phyloP scores from a whole-genome alignment of 108 stramenopile species.

The Schizochytrium sp. region DNA sequence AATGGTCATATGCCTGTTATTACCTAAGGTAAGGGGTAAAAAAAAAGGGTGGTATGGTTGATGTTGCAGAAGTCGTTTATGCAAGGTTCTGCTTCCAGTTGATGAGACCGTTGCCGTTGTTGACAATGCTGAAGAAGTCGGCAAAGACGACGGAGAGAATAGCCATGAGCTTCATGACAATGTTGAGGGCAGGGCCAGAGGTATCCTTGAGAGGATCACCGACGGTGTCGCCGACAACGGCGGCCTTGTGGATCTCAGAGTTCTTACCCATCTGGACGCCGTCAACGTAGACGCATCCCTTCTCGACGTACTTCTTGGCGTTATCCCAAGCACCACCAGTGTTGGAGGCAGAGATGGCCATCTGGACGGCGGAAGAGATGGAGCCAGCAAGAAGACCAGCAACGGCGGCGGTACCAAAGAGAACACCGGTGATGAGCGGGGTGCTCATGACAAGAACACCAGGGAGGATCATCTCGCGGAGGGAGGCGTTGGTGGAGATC shows the following conservation, averaged over 20 bases:
- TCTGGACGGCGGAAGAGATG: slow-evolving; percentile 88
- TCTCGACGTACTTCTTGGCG: slow-evolving; percentile 90
- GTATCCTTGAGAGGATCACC: slow-evolving; percentile 84
- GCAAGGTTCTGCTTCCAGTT: slow-evolving; percentile 79
- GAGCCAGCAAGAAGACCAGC: slow-evolving; percentile 83
- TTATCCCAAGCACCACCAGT: slow-evolving; percentile 98
- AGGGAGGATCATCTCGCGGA: slow-evolving; percentile 75
- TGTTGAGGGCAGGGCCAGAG: slow-evolving; percentile 80
- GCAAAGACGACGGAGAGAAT: slow-evolving; percentile 85
- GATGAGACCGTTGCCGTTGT: slow-evolving; percentile 64
- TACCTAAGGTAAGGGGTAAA: background rate
- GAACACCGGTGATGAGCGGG: slow-evolving; percentile 69
- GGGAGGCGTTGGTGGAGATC: slow-evolving; percentile 63
- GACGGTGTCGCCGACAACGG: slow-evolving; percentile 80
- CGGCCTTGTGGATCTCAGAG: slow-evolving; percentile 73
- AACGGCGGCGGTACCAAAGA: slow-evolving; percentile 64
- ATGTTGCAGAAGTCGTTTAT: slow-evolving; percentile 54
- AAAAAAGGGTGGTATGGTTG: background rate
- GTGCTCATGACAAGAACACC: slow-evolving; percentile 70
- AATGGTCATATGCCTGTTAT: too few species aligned
- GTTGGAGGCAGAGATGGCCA: slow-evolving; percentile 92
- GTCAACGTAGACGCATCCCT: slow-evolving; percentile 74
- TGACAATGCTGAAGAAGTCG: slow-evolving; percentile 76
- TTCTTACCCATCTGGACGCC: background rate
- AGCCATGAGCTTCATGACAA: slow-evolving; percentile 87